phyloP scores from a whole-genome alignment of 768 basidiomycete genomes.

The Leccinum longicurvipes region DNA sequence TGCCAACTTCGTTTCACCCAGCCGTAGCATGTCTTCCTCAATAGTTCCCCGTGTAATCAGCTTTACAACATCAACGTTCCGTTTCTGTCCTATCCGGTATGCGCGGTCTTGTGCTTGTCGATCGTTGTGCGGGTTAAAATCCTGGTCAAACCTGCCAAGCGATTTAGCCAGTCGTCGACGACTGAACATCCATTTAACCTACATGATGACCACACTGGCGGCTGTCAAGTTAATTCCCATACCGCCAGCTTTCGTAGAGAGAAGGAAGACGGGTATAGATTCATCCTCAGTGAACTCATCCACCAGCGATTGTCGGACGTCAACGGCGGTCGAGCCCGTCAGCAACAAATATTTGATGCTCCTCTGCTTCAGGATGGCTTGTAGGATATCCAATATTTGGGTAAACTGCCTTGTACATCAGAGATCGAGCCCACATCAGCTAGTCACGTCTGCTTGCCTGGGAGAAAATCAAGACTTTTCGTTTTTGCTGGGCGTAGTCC shows the following conservation, averaged over 20 bases:
- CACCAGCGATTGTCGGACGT: conserved; percentile 87
- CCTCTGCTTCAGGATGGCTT: conserved; percentile 71
- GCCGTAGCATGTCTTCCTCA: conserved; percentile 91
- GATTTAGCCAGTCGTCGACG: not conserved
- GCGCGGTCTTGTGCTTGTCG: conserved; percentile 96
- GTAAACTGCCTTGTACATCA: conserved; percentile 63
- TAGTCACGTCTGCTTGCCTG: conserved; percentile 57
- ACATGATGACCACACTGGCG: conserved; percentile 94
- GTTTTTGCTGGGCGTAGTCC: conserved; percentile 59
- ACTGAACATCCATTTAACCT: conserved; percentile 21
- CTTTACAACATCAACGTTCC: conserved; percentile 92
- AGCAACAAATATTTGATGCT: conserved; percentile 75
- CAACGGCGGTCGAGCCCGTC: conserved; percentile 92
- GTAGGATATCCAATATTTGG: conserved; percentile 91
- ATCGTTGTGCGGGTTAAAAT: conserved; percentile 98
- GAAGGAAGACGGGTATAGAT: conserved; percentile 81
- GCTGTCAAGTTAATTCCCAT: conserved; percentile 98
- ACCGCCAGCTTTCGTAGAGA: conserved; percentile 90
- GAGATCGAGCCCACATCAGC: not conserved
- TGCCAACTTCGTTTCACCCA: conserved; percentile 87
- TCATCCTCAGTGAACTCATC: conserved; percentile 90
- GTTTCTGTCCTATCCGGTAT: conserved; percentile 94
- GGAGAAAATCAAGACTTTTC: conserved; percentile 91
- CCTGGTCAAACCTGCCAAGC: conserved; percentile 81
- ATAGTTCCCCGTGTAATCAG: conserved; percentile 89